These are phyloP conservation scores for Globisporangium viniferum DNA, from an alignment of 352 stramenopile genomes.

Conservation along the genomic window DNA sequence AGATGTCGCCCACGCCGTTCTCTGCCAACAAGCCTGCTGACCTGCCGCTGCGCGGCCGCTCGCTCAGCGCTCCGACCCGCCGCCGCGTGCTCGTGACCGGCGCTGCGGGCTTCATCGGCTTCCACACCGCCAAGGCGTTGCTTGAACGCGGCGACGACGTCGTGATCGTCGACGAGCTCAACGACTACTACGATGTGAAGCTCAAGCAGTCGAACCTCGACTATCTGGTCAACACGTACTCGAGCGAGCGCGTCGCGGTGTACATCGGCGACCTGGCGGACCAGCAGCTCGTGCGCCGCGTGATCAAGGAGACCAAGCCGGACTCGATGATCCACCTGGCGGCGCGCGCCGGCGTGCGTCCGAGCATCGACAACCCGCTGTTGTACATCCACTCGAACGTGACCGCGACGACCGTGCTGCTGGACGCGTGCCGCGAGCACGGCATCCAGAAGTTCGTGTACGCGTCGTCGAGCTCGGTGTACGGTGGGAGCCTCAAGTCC, in stretches of 20 bases:
- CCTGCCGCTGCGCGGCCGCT: slow-evolving; percentile 5
- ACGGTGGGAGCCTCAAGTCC: slow-evolving; percentile 90
- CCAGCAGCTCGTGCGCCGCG: slow-evolving; percentile 82
- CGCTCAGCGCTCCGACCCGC: neutral
- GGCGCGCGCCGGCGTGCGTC: slow-evolving; percentile 94
- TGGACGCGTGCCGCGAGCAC: slow-evolving; percentile 91
- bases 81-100: slow-evolving; percentile 82
- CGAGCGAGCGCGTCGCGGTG: slow-evolving; percentile 57
- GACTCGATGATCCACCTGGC: slow-evolving; percentile 94
- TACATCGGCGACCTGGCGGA: slow-evolving; percentile 95
- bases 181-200: slow-evolving; percentile 98
- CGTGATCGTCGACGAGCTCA: slow-evolving; percentile 97
- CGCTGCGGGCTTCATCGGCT: slow-evolving; percentile 96
- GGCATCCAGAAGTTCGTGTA: slow-evolving; percentile 95
- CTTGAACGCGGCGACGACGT: slow-evolving; percentile 89
- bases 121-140: slow-evolving; percentile 90
- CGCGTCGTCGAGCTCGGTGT: slow-evolving; percentile 93
- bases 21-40: slow-evolving; percentile 18
- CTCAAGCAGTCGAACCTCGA: slow-evolving; percentile 96
- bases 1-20: slow-evolving; percentile 27
- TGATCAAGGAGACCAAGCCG: slow-evolving; percentile 88
- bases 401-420: slow-evolving; percentile 90
- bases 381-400: slow-evolving; percentile 99
- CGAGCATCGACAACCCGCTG: slow-evolving; percentile 97
- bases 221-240: slow-evolving; percentile 61